phyloP scores from a whole-genome alignment of 306 rosid genomes.

The Abrus precatorius region DNA sequence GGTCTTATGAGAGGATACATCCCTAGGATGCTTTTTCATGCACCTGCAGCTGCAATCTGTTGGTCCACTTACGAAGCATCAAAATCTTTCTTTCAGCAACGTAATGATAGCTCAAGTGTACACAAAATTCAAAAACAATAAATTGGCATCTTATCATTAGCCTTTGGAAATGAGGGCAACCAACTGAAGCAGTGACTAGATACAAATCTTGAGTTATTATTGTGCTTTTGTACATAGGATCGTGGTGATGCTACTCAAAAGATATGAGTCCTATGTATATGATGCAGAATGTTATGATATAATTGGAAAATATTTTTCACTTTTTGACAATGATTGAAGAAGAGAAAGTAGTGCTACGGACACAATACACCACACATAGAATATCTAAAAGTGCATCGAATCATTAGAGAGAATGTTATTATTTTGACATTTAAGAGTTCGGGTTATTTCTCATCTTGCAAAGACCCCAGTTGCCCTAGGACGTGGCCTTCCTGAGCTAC shows the following conservation, averaged over 20 bases:
- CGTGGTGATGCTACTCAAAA: background rate
- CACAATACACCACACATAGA: background rate
- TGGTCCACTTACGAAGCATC: slow-evolving; percentile 76
- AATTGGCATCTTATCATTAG: background rate
- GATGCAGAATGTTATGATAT: background rate
- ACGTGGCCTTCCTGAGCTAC: too few species aligned
- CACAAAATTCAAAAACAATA: too few species aligned
- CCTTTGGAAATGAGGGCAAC: background rate
- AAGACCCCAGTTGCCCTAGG: background rate
- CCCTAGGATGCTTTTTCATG: slow-evolving; percentile 71
- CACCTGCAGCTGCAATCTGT: slow-evolving; percentile 76
- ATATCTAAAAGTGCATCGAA: background rate
- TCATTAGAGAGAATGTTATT: background rate
- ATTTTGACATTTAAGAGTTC: background rate
- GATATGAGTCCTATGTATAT: background rate
- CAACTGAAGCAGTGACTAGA: background rate
- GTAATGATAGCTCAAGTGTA: background rate
- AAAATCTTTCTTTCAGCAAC: slow-evolving; percentile 59
- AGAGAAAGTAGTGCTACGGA: background rate
- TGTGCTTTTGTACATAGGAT: background rate
- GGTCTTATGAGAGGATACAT: slow-evolving; percentile 64
- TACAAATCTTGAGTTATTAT: background rate
- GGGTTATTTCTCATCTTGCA: background rate
- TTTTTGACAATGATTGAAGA: too few species aligned
- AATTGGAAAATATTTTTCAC: background rate